Evolutionary conservation across 345 rosid species (phyloP), one percentile per base, ranked within the genome.

Genomic region (Turnera subulata): DNA sequence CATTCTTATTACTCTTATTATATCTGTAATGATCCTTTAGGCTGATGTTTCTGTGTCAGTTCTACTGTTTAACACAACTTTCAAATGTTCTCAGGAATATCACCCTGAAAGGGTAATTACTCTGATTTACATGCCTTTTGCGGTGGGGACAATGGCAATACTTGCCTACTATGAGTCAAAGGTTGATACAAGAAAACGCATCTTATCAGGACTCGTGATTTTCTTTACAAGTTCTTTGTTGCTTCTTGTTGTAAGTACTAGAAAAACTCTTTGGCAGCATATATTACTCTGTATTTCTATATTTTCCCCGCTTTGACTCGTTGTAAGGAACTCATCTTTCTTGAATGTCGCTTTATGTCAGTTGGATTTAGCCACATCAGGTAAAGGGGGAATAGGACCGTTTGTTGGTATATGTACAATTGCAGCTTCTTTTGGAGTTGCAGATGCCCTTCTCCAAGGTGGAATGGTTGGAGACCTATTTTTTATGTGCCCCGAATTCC

Each of bases 391-490:
- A 11, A 17, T 86, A 42, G 82, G 73, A 72, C 61, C 86, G 40
- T 92, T 80, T 54, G 66, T 89, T 22, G 84, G 84, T 40, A 74
- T 92, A 56, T 92, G 93, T 53, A 65, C 37, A 38, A 45, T 89
- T 10, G 79, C 82, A 13, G 86, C 80, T 40, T 59, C 71, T 46
- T 89, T 92, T 61, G 97, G 98, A 23, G 46, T 83, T 22, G 93
- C 97, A 47, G 95, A 86, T 86, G 97, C 89, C 63, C 72, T 73
- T 64, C 91, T 84, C n/a, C 89, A 89, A 69, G 93, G 97, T 55
- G 98, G 88, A 58, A 83, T 92, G 93, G 73, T 83, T 42, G 97
- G 95, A 70, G 97, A 92, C 59, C 83, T 86, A 50, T 86, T 91
- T 35, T 82, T 65, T 68, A 92, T 89, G 98, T 61, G 14, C 5